These are phyloP conservation scores for Candida stauntonica DNA, from an alignment of 805 yeast genomes.

Conservation along the genomic window DNA sequence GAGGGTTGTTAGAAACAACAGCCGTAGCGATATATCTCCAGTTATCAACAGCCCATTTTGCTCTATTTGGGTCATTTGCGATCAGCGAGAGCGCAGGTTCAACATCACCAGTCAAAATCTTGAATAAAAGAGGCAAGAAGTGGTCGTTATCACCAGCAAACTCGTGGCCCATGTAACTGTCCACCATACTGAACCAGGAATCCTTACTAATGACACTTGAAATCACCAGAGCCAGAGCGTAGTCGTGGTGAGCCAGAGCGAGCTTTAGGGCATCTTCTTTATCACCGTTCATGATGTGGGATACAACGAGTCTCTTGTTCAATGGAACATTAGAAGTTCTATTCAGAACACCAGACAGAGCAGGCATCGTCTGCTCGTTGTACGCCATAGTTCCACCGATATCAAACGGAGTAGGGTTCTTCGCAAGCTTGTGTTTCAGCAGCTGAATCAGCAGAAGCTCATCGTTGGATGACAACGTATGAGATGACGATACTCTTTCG, in stretches of 20 bases:
- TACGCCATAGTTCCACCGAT: slow-evolving; percentile 22
- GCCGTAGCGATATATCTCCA: slow-evolving; percentile 47
- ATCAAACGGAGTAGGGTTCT: slow-evolving; percentile 15
- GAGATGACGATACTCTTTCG: slow-evolving; percentile 5
- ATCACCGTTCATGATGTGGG: slow-evolving; percentile 67
- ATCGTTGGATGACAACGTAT: slow-evolving; percentile 48
- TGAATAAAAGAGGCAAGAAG: slow-evolving; percentile 52
- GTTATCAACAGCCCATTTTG: slow-evolving; percentile 45
- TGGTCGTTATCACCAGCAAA: slow-evolving; percentile 39
- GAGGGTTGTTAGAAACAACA: slow-evolving; percentile 34
- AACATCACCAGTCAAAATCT: slow-evolving; percentile 60
- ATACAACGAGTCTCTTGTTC: slow-evolving; percentile 34
- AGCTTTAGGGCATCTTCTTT: slow-evolving; percentile 59
- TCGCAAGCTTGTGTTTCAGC: slow-evolving; percentile 23
- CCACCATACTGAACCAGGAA: slow-evolving; percentile 52
- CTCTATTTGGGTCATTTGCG: slow-evolving; percentile 33
- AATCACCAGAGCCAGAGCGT: slow-evolving; percentile 72
- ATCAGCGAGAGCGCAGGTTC: slow-evolving; percentile 49
- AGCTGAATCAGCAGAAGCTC: slow-evolving; percentile 56
- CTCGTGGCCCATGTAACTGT: slow-evolving; percentile 50
- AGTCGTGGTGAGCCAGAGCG: slow-evolving; percentile 62
- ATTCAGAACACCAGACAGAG: slow-evolving; percentile 3
- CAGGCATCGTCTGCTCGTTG: slow-evolving; percentile 7
- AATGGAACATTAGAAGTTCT: slow-evolving; percentile 19
- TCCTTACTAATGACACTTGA: slow-evolving; percentile 63